Conservation (phyloP, 768 basidiomycete genomes). For the Suillus alpinus region DNA sequence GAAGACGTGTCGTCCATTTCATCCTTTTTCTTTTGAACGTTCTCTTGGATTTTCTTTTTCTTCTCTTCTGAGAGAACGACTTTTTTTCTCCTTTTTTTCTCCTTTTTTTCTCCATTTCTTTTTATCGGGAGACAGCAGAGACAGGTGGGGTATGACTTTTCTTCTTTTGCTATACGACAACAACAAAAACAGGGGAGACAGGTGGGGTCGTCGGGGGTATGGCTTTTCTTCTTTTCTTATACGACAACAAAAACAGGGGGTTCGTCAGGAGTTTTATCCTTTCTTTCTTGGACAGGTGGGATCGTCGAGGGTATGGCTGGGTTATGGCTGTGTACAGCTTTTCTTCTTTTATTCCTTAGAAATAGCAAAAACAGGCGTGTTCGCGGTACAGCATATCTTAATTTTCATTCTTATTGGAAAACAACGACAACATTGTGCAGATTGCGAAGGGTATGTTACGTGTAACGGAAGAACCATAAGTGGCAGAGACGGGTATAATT, state of each 20-base stretch:
- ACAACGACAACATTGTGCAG: too few species aligned
- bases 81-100: not conserved
- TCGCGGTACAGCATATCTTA: not conserved
- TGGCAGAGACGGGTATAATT: conserved; percentile 7
- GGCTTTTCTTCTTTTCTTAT: not conserved
- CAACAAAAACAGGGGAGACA: not conserved
- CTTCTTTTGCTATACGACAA: not conserved
- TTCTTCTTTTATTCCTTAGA: not conserved
- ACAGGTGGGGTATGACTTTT: not conserved
- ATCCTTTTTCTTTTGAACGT: not conserved
- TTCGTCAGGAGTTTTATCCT: too few species aligned
- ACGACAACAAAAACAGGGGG: too few species aligned
- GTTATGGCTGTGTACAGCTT: too few species aligned
- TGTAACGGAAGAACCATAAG: not conserved
- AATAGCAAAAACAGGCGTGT: not conserved
- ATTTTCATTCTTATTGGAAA: not conserved
- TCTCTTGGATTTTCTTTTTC: not conserved
- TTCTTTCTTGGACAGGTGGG: too few species aligned
- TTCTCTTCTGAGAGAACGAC: not conserved
- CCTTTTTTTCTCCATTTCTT: not conserved
- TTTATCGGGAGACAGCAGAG: not conserved
- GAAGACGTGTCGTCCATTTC: not conserved
- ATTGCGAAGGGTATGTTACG: not conserved
- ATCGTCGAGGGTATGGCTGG: too few species aligned
- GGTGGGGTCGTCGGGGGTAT: not conserved